Conservation (phyloP, 139 green algal genomes). For the Klebsormidium nitens region DNA sequence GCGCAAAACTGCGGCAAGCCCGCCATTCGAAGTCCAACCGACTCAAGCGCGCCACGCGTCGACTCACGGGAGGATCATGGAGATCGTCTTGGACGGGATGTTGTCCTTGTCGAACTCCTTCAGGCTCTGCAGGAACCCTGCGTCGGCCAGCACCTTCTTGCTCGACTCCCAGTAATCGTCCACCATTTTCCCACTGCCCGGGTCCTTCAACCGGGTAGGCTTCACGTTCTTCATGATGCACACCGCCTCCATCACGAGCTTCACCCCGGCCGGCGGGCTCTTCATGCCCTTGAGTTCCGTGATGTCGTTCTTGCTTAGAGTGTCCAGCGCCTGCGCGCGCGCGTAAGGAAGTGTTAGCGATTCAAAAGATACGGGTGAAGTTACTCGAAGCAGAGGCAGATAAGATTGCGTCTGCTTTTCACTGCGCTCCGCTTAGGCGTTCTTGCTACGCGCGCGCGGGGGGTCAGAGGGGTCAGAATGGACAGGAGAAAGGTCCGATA, state of each 20-base stretch:
- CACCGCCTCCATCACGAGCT: slow-evolving; percentile 69
- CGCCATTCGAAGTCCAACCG: too few relatives aligned
- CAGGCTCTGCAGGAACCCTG: slow-evolving; percentile 50
- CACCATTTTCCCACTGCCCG: slow-evolving; percentile 61
- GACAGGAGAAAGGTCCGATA: too few relatives aligned
- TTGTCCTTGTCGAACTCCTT: slow-evolving; percentile 59
- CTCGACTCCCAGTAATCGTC: slow-evolving; percentile 71
- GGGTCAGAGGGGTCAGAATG: too few relatives aligned
- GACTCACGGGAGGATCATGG: slow-evolving; percentile 47
- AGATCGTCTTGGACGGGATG: slow-evolving; percentile 54
- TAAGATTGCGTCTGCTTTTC: too few relatives aligned
- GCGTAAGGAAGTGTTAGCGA: background rate
- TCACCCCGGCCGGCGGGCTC: slow-evolving; percentile 39
- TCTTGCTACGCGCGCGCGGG: too few relatives aligned
- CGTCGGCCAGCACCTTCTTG: slow-evolving; percentile 46
- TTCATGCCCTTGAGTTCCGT: slow-evolving; percentile 51
- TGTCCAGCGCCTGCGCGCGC: slow-evolving; percentile 43
- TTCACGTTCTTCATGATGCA: slow-evolving; percentile 74
- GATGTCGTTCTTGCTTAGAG: slow-evolving; percentile 51
- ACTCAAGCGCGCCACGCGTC: background rate
- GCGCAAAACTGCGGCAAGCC: too few relatives aligned
- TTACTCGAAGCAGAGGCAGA: too few relatives aligned
- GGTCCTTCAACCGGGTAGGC: slow-evolving; percentile 62
- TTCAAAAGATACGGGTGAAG: too few relatives aligned
- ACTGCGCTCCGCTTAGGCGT: too few relatives aligned